Conservation (phyloP, 768 basidiomycete genomes). For the Termitomyces sp. region DNA sequence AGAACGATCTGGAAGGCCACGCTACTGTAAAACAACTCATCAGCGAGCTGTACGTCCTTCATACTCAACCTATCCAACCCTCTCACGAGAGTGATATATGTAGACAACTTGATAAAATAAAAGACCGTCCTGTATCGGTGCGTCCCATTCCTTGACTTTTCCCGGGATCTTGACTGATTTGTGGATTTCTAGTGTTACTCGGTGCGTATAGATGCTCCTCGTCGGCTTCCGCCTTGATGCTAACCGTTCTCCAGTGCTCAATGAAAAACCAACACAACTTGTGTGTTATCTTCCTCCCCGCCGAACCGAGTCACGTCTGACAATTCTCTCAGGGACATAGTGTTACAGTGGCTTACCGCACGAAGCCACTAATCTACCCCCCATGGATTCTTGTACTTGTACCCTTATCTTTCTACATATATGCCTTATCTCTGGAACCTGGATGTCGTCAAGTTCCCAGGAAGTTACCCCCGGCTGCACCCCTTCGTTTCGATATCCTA, state of each 20-base stretch:
- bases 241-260: slow-evolving; percentile 61
- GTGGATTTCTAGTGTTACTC: slow-evolving; percentile 64
- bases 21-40: slow-evolving; percentile 83
- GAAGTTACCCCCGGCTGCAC: not conserved
- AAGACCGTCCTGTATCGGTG: slow-evolving; percentile 82
- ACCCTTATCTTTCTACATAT: not conserved
- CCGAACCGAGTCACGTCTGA: not conserved
- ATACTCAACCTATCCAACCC: not conserved
- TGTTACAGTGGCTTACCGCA: slow-evolving; percentile 82
- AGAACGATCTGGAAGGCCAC: slow-evolving; percentile 82
- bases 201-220: slow-evolving; percentile 34
- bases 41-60: slow-evolving; percentile 54
- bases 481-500: not conserved
- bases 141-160: slow-evolving; percentile 25
- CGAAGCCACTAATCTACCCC: slow-evolving; percentile 53
- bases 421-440: not conserved
- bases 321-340: slow-evolving; percentile 61
- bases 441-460: too few species aligned
- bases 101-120: slow-evolving; percentile 78
- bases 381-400: slow-evolving; percentile 1
- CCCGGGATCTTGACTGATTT: not conserved
- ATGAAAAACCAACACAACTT: slow-evolving; percentile 96
- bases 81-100: slow-evolving; percentile 20
- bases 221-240: not conserved
- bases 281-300: slow-evolving; percentile 36